phyloP scores from a whole-genome alignment of 2,329 filamentous ascomycete species.

The Talaromyces sp. region DNA sequence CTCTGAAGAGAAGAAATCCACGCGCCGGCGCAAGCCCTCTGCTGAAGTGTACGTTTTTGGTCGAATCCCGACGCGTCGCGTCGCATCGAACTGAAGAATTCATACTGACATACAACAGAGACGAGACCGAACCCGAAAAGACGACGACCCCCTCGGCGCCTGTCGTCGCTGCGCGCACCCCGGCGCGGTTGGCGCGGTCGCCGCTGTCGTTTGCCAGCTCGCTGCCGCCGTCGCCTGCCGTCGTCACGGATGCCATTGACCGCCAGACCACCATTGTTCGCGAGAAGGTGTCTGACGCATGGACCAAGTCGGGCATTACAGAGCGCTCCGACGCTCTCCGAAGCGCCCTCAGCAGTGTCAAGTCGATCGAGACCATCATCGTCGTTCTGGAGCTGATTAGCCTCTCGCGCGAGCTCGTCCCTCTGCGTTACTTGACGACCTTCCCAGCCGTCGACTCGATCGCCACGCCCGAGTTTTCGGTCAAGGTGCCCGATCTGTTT shows the following conservation, averaged over 20 bases:
- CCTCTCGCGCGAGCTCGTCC: slow-evolving; percentile 66
- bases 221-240: slow-evolving; percentile 75
- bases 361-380: slow-evolving; percentile 64
- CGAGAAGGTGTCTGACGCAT: slow-evolving; percentile 29
- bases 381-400: slow-evolving; percentile 65
- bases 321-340: slow-evolving; percentile 59
- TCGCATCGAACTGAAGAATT: slow-evolving; percentile 1
- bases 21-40: slow-evolving; percentile 43
- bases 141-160: slow-evolving; percentile 48
- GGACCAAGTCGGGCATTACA: slow-evolving; percentile 31
- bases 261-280: slow-evolving; percentile 46
- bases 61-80: slow-evolving; percentile 11
- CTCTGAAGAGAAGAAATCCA: slow-evolving; percentile 27
- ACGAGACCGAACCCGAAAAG: slow-evolving; percentile 22
- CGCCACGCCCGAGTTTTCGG: slow-evolving; percentile 53
- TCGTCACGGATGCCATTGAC: slow-evolving; percentile 72
- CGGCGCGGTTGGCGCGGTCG: slow-evolving; percentile 41
- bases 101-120: slow-evolving; percentile 13
- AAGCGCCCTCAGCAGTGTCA: slow-evolving; percentile 64
- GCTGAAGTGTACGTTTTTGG: slow-evolving; percentile 16
- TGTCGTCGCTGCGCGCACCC: slow-evolving; percentile 34
- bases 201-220: slow-evolving; percentile 55
- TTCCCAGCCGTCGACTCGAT: slow-evolving; percentile 59
- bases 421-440: slow-evolving; percentile 67
- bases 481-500: slow-evolving; percentile 78